A percentile compares a stretch with the other conserved stretches of the same genome.
Conservation (phyloP, 352 stramenopile genomes). For the Phytophthora megakarya region DNA sequence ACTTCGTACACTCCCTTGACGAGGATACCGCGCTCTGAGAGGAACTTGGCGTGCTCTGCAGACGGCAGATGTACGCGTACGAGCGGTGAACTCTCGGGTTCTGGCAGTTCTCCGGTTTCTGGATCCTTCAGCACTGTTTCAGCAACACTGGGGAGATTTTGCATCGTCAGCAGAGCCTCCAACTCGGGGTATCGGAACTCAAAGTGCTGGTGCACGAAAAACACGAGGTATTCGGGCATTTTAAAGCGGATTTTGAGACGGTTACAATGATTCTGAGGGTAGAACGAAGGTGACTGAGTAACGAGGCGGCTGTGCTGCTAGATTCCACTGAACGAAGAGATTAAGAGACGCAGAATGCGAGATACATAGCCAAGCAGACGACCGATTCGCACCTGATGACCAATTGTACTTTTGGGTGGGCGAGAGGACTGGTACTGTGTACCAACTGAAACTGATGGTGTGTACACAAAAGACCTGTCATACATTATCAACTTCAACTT, state of each 20-base stretch:
- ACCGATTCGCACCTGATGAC: background rate
- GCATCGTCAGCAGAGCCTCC: conserved; percentile 72
- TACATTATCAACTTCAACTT: conserved; percentile 17
- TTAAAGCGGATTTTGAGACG: background rate
- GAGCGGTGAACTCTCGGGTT: conserved; percentile 63
- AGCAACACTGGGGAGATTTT: conserved; percentile 43
- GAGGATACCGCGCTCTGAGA: conserved; percentile 78
- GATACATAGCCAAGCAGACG: background rate
- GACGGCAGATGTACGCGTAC: conserved; percentile 68
- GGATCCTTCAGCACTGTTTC: conserved; percentile 42
- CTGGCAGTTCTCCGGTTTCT: conserved; percentile 36
- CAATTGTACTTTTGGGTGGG: conserved; percentile 16
- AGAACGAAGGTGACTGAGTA: background rate
- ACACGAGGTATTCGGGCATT: conserved; percentile 81
- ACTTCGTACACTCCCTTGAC: conserved; percentile 86
- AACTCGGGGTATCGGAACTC: conserved; percentile 85
- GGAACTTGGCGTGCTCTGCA: conserved; percentile 66
- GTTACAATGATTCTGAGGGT: background rate
- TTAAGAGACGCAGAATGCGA: background rate
- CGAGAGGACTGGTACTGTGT: conserved; percentile 17
- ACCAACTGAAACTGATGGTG: background rate
- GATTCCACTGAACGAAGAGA: background rate
- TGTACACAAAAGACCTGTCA: background rate
- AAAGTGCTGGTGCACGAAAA: conserved; percentile 86
- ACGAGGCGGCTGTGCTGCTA: background rate